phyloP scores from a whole-genome alignment of 1,139 yeast species.

The Pneumocystis oryctolagi region DNA sequence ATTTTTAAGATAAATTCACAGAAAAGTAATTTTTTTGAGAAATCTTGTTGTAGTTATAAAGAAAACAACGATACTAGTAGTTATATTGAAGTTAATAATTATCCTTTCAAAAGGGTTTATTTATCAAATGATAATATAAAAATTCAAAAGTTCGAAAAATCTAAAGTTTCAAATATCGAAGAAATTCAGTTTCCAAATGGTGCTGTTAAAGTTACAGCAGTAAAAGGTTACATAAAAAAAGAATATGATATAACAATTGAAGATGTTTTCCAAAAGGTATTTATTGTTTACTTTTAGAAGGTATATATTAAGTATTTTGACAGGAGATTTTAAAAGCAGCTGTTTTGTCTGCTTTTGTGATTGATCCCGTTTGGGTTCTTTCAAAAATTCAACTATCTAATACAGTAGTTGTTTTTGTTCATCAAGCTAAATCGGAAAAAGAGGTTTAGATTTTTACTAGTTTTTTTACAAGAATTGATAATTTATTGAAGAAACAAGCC shows the following conservation, averaged over 20 bases:
- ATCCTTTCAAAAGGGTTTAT: background rate
- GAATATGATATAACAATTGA: conserved; percentile 15
- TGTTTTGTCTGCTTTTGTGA: conserved; percentile 15
- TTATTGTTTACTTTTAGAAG: background rate
- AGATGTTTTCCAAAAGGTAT: conserved; percentile 15
- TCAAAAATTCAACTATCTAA: conserved; percentile 7
- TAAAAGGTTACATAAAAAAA: conserved; percentile 11
- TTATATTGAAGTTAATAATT: background rate
- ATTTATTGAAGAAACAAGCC: background rate
- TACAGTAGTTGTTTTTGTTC: background rate
- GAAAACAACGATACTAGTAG: background rate
- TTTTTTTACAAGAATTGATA: background rate
- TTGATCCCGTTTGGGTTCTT: conserved; percentile 9
- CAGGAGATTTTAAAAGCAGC: conserved; percentile 12
- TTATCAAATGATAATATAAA: background rate
- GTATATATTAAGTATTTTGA: background rate
- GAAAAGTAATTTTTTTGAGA: background rate
- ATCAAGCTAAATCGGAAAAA: background rate
- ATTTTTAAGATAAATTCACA: background rate
- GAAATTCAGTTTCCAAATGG: conserved; percentile 11
- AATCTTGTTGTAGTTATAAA: background rate
- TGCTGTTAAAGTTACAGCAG: conserved; percentile 15
- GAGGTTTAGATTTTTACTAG: background rate
- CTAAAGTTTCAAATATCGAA: background rate
- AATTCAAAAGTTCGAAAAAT: background rate